Base-by-base conservation (phyloP, 371 early-diverging fungal species). In the Mortierella sp. region DNA sequence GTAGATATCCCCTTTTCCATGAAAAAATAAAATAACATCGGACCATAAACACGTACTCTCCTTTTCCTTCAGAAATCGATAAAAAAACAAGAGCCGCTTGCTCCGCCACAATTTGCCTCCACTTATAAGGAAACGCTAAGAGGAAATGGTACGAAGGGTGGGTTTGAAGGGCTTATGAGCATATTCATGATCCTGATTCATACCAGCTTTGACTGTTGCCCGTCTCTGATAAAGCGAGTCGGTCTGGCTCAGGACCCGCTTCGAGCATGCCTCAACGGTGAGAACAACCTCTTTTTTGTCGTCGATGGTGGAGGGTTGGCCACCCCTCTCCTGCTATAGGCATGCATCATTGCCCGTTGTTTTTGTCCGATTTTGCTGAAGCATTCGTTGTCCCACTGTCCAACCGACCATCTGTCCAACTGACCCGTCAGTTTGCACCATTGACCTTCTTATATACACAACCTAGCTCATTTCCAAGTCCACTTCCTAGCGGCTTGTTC, bases 91-190 rank as follows among this genome's bases (percentile, higher is more conserved):
- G 4, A 32, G 27, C 8, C 58, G 14, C 11, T 60, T 72, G 63
- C 70, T 71, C 16, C 56, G 71, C 46, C 81, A 79, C 29, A 49
- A 4, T 49, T 70, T 81, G 10, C 76, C 16, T 63, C 0, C 27
- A 35, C 32, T 0, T 5, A 21, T 4, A 24, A n/a, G 10, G 56
- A 18, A 29, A 4, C 11, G 58, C 29, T 51, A 63, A 63, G 63
- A 35, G 38, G 38, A 32, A 18, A 35, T 60, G 6, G 35, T 35
- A 6, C 35, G 49, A 49, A 12, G 46, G 49, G 14, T 49, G 18
- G 5, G 49, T 12, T 29, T 3, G 32, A 32, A 32, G 63, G 10
- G 18, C 38, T 35, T 27, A n/a, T 56, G 10, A 27, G 7, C 18
- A 35, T 11, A 4, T 60, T 29, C 14, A 46, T 29, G 60, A 16